These are phyloP conservation scores for Lindgomyces ingoldianus DNA, from an alignment of 495 filamentous ascomycete species.

Conservation along the genomic window DNA sequence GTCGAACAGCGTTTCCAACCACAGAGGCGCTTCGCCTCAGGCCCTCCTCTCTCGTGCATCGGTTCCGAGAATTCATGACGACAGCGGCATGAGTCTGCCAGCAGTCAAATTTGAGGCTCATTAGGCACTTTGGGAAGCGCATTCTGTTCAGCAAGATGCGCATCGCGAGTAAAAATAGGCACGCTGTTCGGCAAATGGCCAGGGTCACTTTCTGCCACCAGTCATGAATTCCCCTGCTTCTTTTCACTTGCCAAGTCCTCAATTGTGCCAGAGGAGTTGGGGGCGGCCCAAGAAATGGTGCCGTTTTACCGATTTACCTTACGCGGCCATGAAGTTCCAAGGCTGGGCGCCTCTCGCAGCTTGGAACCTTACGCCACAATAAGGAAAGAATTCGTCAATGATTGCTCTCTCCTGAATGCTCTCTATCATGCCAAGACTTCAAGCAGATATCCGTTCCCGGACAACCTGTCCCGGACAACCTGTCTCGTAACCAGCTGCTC, in stretches of 20 bases:
- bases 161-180: too few species aligned
- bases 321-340: slow-evolving; percentile 12
- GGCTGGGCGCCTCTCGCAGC: slow-evolving; percentile 5
- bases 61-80: too few species aligned
- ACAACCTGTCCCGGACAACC: background rate
- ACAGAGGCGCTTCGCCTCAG: background rate
- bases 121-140: too few species aligned
- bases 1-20: background rate
- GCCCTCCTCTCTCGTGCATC: background rate
- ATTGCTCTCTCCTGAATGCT: slow-evolving; percentile 19
- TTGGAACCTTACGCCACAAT: background rate
- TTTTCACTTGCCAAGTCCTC: too few species aligned
- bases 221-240: too few species aligned
- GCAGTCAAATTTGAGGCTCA: too few species aligned
- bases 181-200: too few species aligned
- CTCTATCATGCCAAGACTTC: slow-evolving; percentile 14
- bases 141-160: too few species aligned
- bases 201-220: background rate
- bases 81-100: too few species aligned
- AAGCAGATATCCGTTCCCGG: slow-evolving; percentile 15
- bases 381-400: background rate
- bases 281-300: background rate
- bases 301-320: background rate
- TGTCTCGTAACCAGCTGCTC: too few species aligned
- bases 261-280: too few species aligned